These are phyloP conservation scores for Fusarium azukiicola DNA, from an alignment of 2,329 filamentous ascomycete genomes.

Conservation along the genomic window DNA sequence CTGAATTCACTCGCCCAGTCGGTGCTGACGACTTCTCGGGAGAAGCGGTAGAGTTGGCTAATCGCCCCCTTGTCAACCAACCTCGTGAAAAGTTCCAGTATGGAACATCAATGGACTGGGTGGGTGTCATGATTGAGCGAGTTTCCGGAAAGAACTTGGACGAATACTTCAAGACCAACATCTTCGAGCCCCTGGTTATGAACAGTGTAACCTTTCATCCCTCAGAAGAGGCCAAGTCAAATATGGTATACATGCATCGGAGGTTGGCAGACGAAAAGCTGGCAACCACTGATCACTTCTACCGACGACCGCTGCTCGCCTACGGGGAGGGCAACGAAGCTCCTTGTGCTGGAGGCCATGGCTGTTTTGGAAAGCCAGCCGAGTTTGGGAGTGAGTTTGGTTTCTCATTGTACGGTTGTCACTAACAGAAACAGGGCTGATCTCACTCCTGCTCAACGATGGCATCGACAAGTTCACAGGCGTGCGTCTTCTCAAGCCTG, in stretches of 20 bases:
- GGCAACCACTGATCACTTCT: not conserved
- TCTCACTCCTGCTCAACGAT: not conserved
- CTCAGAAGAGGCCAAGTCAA: not conserved
- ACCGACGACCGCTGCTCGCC: not conserved
- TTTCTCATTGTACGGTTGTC: too few relatives aligned
- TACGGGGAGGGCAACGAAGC: not conserved
- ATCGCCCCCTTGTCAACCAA: constrained; percentile 11
- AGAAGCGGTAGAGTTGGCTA: not conserved
- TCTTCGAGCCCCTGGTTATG: not conserved
- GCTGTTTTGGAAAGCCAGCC: not conserved
- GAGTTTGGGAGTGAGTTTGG: constrained; percentile 1
- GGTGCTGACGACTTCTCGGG: constrained; percentile 14
- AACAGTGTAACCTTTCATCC: not conserved
- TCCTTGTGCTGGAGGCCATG: constrained; percentile 5
- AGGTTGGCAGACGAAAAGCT: not conserved
- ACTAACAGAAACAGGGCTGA: not conserved
- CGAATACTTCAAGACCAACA: constrained; percentile 9
- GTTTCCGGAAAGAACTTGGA: not conserved
- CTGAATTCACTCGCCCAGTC: constrained; percentile 2
- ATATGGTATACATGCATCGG: constrained; percentile 14
- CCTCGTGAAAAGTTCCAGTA: constrained; percentile 2
- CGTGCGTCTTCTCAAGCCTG: not conserved
- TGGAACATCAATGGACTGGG: constrained; percentile 13
- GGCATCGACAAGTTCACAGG: constrained; percentile 6
- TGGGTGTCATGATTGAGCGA: constrained; percentile 6